These are phyloP conservation scores for Ustilago nuda DNA, from an alignment of 1,284 basidiomycete genomes.

Conservation along the genomic window DNA sequence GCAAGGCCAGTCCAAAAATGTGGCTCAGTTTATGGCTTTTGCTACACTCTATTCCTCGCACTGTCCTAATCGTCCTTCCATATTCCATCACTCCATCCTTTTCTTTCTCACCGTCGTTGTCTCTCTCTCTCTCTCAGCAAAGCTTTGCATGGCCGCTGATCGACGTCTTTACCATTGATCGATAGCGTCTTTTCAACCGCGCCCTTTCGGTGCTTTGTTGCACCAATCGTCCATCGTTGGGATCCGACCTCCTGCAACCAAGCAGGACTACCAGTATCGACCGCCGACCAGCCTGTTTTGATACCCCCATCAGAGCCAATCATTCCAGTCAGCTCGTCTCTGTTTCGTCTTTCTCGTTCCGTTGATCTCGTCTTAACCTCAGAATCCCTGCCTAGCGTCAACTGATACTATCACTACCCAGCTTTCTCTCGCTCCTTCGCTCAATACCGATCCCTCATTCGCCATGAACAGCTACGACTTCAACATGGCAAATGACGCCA, in stretches of 20 bases:
- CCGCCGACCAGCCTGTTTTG: background rate
- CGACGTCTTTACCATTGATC: background rate
- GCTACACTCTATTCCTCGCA: background rate
- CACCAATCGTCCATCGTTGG: background rate
- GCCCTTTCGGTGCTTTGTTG: background rate
- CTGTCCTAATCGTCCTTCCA: background rate
- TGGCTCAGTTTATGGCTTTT: background rate
- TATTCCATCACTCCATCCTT: background rate
- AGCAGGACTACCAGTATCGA: background rate
- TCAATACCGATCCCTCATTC: background rate
- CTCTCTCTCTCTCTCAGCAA: background rate
- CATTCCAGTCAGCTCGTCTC: background rate
- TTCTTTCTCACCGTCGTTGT: background rate
- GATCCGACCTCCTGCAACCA: background rate
- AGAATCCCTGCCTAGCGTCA: background rate
- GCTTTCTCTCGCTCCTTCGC: background rate
- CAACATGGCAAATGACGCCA: conserved; percentile 18
- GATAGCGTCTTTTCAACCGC: background rate
- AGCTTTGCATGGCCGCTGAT: background rate
- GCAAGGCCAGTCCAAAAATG: conserved; percentile 9
- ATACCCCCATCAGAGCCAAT: background rate
- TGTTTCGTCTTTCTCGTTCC: background rate
- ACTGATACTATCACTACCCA: background rate
- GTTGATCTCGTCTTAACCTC: background rate
- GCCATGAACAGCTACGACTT: conserved; percentile 26